Base-by-base conservation (phyloP, 805 yeast species). In the Myxozyma kluyveri region DNA sequence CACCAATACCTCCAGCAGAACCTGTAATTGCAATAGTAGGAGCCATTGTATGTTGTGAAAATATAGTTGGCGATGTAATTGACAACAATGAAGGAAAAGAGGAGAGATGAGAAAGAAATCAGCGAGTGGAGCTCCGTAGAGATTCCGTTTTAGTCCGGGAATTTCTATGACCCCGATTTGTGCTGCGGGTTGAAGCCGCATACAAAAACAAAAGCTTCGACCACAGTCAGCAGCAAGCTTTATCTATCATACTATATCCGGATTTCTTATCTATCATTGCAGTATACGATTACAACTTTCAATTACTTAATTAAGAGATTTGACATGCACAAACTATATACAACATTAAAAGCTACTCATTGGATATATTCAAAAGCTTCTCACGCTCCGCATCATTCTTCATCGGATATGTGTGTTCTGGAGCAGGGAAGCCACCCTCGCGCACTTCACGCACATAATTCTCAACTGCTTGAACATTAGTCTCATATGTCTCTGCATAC, bases 391-490 rank as follows among this genome's bases (percentile, higher is more conserved):
- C 45, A 1, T 81, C 88, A 24, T 78, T 81, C 49, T 83, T 83
- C 52, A 89, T 81, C 49, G 77, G 75, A 66, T 84, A 90, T 3
- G 86, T 80, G 63, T 89, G 91, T 31, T 74, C 78, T 4, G 72
- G 69, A 4, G 73, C 70, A 0, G 99, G 99, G 66, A 86, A 91
- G 3, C 45, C 49, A 1, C 70, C 63, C 0, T 54, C 32, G 42
- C 75, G 73, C 22, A 91, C 86, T 6, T 90, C 96, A 0, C 63
- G 41, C 14, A 72, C 74, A 66, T 86, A 91, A 22, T 70, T 50
- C 12, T 69, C 61, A 29, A 88, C 66, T 0, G 87, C 86, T 1
- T 62, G 58, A 1, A 76, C 73, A 3, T 84, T 83, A 4, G 65
- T 61, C 2, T 71, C 69, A 52, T 75, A 74, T 41, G 83, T 72